These are phyloP conservation scores for Sinapis alba DNA, from an alignment of 441 rosid genomes.

Conservation along the genomic window DNA sequence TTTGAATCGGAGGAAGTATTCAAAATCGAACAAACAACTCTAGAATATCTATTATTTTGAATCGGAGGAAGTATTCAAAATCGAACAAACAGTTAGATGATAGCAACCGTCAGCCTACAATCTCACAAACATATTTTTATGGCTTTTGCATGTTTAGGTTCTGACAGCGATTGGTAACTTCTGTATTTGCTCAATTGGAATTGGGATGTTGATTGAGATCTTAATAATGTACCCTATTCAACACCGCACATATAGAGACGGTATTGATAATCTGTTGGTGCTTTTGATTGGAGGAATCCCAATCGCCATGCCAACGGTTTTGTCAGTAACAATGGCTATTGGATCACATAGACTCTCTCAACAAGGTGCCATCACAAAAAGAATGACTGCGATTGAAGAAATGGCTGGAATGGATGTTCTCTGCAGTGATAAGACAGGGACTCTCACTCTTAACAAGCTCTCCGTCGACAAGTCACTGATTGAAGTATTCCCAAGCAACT, in stretches of 20 bases:
- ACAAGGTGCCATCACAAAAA: slow-evolving; percentile 97
- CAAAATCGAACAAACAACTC: too few relatives aligned
- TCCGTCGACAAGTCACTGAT: slow-evolving; percentile 76
- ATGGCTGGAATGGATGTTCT: slow-evolving; percentile 98
- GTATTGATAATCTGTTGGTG: slow-evolving; percentile 89
- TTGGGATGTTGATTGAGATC: slow-evolving; percentile 79
- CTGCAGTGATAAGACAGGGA: slow-evolving; percentile 96
- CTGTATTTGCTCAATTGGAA: slow-evolving; percentile 87
- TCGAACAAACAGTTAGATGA: background rate
- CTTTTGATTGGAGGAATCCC: slow-evolving; percentile 98
- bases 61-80: too few relatives aligned
- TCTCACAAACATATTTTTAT: background rate
- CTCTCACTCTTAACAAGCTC: slow-evolving; percentile 92
- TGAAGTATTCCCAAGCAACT: slow-evolving; percentile 61
- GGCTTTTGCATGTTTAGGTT: slow-evolving; percentile 53
- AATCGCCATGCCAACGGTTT: slow-evolving; percentile 97
- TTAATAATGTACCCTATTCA: slow-evolving; percentile 81
- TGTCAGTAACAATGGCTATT: slow-evolving; percentile 96
- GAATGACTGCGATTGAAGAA: slow-evolving; percentile 98
- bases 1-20: too few relatives aligned
- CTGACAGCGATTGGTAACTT: slow-evolving; percentile 94
- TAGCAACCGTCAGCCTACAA: background rate
- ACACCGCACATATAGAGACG: slow-evolving; percentile 73
- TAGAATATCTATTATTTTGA: too few relatives aligned
- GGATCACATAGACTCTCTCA: slow-evolving; percentile 87